Base-by-base conservation (phyloP, 805 yeast species). In the Hanseniaspora hatyaiensis region DNA sequence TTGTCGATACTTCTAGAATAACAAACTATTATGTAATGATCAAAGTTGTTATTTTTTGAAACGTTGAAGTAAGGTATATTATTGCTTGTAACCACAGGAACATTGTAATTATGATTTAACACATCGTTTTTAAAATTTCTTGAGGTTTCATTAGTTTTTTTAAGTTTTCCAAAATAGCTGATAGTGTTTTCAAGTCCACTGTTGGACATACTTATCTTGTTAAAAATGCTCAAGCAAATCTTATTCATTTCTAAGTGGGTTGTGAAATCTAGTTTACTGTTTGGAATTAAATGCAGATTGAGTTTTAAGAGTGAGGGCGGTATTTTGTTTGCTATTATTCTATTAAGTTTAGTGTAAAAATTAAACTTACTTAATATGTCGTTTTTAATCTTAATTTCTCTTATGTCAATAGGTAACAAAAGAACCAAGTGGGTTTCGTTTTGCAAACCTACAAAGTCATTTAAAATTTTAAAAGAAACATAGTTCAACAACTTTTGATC, bases 1-100 rank as follows among this genome's bases (percentile, higher is more conserved):
- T 77, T 78, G 60, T 88, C 95, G 3, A 74, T 68, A 0, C 95
- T 81, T 45, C 94, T 62, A 26, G 86, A 85, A 56, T 88, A 89
- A 1, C 95, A 86, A 9, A 92, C 69, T 59, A 92, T 97, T 19
- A 89, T 67, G 55, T 77, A 83, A 1, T 83, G 69, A 56, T 87
- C 95, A 47, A 62, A 63, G 30, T 57, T 58, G 19, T 41, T 31
- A n/a, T 60, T 60, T 2, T 54, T 53, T 1, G 63, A 41, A 22
- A 44, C 34, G 15, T 44, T 44, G 24, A 44, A 44, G 36, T 44
- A 44, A 9, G 48, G 48, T 2, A 44, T 22, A 23, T 44, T 44
- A 11, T 19, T 38, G 8, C 31, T 23, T 6, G 48, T 44, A 12
- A 44, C 36, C 6, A 44, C 34, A 15, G 48, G 48, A 4, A 44